Base-by-base conservation (phyloP, 1,284 basidiomycete species). In the Tilletia caries region DNA sequence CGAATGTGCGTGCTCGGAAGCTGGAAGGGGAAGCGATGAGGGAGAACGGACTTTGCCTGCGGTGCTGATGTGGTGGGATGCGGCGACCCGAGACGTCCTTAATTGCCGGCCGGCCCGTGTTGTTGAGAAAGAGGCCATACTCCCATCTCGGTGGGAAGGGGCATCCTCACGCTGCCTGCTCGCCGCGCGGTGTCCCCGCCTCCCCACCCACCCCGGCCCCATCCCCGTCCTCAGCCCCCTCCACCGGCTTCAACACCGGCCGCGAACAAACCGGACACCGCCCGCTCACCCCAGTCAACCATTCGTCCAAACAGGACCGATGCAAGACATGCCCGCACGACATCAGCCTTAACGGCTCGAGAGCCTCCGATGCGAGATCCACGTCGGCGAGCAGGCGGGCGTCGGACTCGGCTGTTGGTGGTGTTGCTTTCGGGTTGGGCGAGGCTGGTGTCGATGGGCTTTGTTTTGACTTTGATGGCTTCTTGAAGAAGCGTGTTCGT, bases 281-380 rank as follows among this genome's bases (percentile, higher is more conserved):
- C 0, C 77, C 78, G 1, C 72, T 74, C 43, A 80, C 77, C 12
- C 70, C 76, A 10, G 75, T 77, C 29, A 80, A 66, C 78, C 78
- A 80, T 66, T 76, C 69, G 64, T 80, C 78, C 13, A 80, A 75
- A 54, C 78, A 80, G 32, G 46, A 66, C 43, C 18, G 41, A 41
- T 80, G 78, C 67, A 80, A 67, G 4, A 76, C 77, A 50, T 80
- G 78, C n/a, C 73, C 73, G 62, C 78, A 80, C 13, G 67, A 64
- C 50, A 80, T 62, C 58, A 77, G 48, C 25, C 78, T 32, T 64
- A 80, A 52, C 29, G 76, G 76, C 37, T 80, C 78, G 33, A 62
- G 33, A 4, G 58, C 58, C 18, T 62, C 58, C 32, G 58, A 62
- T 5, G 27, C 58, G 10, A 37, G 29, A 37, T 65, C 37, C 4